Percentiles rank a stretch among this genome's conserved stretches.
These are phyloP conservation scores for Tillandsia fasciculata DNA, from an alignment of 176 grass and related monocot genomes.

Conservation along the genomic window DNA sequence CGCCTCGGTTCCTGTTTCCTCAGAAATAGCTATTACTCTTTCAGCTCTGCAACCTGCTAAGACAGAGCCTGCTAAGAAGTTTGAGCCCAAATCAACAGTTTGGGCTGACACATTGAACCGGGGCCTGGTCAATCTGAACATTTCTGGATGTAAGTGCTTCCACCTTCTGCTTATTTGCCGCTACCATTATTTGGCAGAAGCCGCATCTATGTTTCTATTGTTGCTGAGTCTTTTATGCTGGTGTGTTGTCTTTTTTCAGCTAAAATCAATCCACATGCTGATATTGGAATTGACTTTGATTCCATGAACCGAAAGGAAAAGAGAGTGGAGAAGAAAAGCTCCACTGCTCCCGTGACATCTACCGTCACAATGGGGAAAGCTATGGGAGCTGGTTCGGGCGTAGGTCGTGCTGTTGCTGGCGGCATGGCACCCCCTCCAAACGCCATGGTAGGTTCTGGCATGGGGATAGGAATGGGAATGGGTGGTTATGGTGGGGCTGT, in stretches of 20 bases:
- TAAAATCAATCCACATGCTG: slow-evolving; percentile 88
- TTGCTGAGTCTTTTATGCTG: neutral
- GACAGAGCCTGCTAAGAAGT: slow-evolving; percentile 57
- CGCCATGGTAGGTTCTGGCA: slow-evolving; percentile 38
- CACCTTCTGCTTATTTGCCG: neutral
- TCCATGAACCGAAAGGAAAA: slow-evolving; percentile 97
- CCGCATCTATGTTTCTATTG: no score
- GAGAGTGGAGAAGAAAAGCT: slow-evolving; percentile 68
- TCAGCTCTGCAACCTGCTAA: slow-evolving; percentile 47
- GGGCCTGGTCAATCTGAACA: slow-evolving; percentile 76
- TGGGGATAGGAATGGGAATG: slow-evolving; percentile 55
- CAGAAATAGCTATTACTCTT: slow-evolving; percentile 28
- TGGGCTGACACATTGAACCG: slow-evolving; percentile 91
- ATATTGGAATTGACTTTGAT: slow-evolving; percentile 94
- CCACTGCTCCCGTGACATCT: slow-evolving; percentile 45
- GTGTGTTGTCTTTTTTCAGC: slow-evolving; percentile 33
- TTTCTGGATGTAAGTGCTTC: slow-evolving; percentile 51
- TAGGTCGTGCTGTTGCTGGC: slow-evolving; percentile 50
- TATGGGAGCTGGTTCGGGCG: slow-evolving; percentile 83
- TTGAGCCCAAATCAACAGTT: slow-evolving; percentile 67
- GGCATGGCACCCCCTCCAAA: slow-evolving; percentile 42
- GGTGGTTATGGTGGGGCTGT: slow-evolving; percentile 1
- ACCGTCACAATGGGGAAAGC: slow-evolving; percentile 89
- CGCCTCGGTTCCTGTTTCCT: slow-evolving; percentile 25
- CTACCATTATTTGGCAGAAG: neutral